Base-by-base conservation (phyloP, 1,139 yeast genomes). In the Yamadazyma triangularis region DNA sequence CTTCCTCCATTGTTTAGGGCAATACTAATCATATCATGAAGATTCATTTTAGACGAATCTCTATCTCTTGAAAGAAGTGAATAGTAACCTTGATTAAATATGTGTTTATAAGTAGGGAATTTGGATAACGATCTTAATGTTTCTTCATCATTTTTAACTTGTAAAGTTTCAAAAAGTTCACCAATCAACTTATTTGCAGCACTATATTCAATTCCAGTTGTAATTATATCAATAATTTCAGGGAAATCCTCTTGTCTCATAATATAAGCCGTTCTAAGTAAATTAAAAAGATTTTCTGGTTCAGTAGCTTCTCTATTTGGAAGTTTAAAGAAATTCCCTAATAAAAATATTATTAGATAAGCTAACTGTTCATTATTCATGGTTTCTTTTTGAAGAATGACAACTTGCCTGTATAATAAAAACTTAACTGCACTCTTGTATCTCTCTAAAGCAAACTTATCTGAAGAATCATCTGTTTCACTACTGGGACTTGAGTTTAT, bases 381-480 rank as follows among this genome's bases (percentile, higher is more conserved):
- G 2, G 58, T 50, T 2, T 57, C 64, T 5, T 44, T 47, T 10
- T 55, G 51, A 33, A 73, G 59, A 9, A 71, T 47, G 1, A 60
- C 49, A 13, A 63, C 56, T 40, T 73, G 79, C 23, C 72, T 57
- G 36, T 71, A 73, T 23, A 74, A 56, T 31, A 70, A 31, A 27
- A 45, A 47, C 32, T 58, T 67, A 15, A 61, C 47, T 1, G 52
- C 34, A 7, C 9, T 18, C 9, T 6, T 48, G 26, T 51, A 43
- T 4, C 42, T 38, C 10, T 29, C 36, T n/a, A n/a, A n/a, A n/a
- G n/a, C n/a, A n/a, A n/a, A n/a, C n/a, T n/a, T n/a, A n/a, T n/a
- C n/a, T n/a, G n/a, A n/a, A n/a, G n/a, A n/a, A n/a, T n/a, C n/a
- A n/a, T n/a, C n/a, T n/a, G n/a, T n/a, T n/a, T n/a, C n/a, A n/a